Evolutionary conservation across 139 green algal genomes (phyloP).

Genomic region (Micractinium sp.): DNA sequence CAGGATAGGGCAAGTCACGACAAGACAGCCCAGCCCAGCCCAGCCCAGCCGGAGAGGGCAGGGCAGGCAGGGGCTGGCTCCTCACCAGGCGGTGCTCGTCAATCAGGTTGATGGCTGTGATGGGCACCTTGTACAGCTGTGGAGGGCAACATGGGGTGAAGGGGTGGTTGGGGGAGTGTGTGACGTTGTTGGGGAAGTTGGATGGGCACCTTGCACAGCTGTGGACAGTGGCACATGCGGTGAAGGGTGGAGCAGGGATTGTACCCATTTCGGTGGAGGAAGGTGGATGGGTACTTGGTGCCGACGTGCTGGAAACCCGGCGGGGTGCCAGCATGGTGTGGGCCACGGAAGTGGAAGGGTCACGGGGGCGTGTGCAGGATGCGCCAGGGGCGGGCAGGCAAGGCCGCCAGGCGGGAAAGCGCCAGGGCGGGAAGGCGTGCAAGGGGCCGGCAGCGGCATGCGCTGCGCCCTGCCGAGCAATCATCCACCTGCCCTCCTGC

Average conservation of each 20-base stretch:
- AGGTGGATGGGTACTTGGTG: too few species aligned
- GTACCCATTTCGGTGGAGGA: too few species aligned
- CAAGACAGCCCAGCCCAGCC: too few species aligned
- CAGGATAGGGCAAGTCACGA: too few species aligned
- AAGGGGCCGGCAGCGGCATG: neutral
- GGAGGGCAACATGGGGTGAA: neutral
- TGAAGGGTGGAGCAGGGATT: too few species aligned
- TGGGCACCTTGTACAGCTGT: slow-evolving; percentile 13
- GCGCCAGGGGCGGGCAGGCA: neutral
- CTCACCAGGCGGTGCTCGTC: slow-evolving; percentile 4
- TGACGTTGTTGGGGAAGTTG: neutral
- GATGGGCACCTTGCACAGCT: neutral
- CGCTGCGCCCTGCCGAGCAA: too few species aligned
- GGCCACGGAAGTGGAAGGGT: too few species aligned
- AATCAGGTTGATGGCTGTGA: neutral
- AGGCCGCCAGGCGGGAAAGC: neutral
- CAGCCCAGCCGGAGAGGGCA: neutral
- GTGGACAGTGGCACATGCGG: neutral
- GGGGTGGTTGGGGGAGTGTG: neutral
- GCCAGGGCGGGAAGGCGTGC: neutral
- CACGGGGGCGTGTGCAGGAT: neutral
- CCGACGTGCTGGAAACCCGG: too few species aligned
- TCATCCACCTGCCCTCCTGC: neutral
- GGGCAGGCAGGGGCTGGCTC: too few species aligned
- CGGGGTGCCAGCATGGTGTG: too few species aligned